These are phyloP conservation scores for Nematodospora valgi DNA, from an alignment of 805 yeast species.

Conservation along the genomic window DNA sequence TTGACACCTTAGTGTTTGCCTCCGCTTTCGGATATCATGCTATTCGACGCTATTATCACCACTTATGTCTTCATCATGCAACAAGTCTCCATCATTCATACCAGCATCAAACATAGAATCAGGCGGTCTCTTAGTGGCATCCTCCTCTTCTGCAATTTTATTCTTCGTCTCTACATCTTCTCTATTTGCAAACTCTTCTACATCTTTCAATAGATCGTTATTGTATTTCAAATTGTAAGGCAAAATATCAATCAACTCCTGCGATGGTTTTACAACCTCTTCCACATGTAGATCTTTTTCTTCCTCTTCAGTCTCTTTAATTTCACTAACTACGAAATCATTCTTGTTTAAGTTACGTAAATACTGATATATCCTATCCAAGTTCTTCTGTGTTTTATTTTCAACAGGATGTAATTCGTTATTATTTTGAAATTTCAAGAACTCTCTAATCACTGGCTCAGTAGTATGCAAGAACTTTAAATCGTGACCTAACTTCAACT, in stretches of 20 bases:
- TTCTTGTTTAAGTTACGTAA: constrained; percentile 23
- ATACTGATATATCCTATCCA: constrained; percentile 20
- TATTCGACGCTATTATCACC: constrained; percentile 25
- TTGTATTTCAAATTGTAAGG: constrained; percentile 34
- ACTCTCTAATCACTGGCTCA: constrained; percentile 20
- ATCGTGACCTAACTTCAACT: constrained; percentile 34
- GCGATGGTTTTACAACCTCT: constrained; percentile 18
- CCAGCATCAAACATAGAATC: too few relatives aligned
- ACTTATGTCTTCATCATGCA: constrained; percentile 21
- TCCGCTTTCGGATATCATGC: too few relatives aligned
- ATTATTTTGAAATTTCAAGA: constrained; percentile 25
- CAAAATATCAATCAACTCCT: constrained; percentile 19
- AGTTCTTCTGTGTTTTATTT: constrained; percentile 9
- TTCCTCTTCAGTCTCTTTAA: constrained; percentile 13
- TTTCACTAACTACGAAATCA: constrained; percentile 26
- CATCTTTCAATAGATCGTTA: constrained; percentile 13
- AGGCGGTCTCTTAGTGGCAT: too few relatives aligned
- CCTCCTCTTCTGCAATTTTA: not conserved
- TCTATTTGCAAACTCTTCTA: constrained; percentile 19
- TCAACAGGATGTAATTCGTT: constrained; percentile 26
- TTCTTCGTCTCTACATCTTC: constrained; percentile 16
- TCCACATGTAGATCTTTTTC: constrained; percentile 1
- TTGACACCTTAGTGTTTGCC: too few relatives aligned
- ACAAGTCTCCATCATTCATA: constrained; percentile 1
- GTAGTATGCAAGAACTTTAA: constrained; percentile 29